Evolutionary conservation across 1,139 yeast species (phyloP), one percentile per base, ranked within the genome.

Genomic region (Sugiyamaella novakii): DNA sequence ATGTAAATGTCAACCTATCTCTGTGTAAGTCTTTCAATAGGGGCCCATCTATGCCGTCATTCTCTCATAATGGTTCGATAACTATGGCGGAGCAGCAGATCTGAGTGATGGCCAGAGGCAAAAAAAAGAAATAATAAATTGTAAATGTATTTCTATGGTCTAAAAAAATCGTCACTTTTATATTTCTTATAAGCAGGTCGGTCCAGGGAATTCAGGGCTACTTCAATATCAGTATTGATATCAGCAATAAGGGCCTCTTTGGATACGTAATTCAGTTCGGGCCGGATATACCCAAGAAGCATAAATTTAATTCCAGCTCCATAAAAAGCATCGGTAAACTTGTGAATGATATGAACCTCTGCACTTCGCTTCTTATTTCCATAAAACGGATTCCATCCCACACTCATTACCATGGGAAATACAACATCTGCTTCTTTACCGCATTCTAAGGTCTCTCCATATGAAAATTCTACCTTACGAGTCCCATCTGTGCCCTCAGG

Each of bases 331-430:
- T 71, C 63, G 1, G 65, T 57, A 62, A 91, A 92, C 50, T 82
- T 71, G 68, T 88, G 94, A 47, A 94, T 77, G 11, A 94, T 79
- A 66, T 94, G 97, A 37, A 92, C 75, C 61, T 94, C 99, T 5
- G 61, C 62, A 6, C 54, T 43, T 66, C 84, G 84, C 54, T 78
- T 77, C 54, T 80, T 77, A 68, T 92, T 91, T 27, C 83, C 78
- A 68, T 83, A 94, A 67, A 84, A 92, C 14, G 98, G 98, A 64
- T 92, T 94, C 87, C 89, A 88, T 1, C 99, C 99, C 22, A 94
- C 78, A 15, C 96, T 87, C 87, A 91, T 84, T 17, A 91, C 98
- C 84, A 89, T 88, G 0, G 97, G 97, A 24, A 81, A 73, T 1
- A 75, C 76, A 11, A 68, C 68, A 12, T 68, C 69, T 15, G 72